Conservation (phyloP, 169 alveolate genomes). For the Amoebophrya sp. region DNA sequence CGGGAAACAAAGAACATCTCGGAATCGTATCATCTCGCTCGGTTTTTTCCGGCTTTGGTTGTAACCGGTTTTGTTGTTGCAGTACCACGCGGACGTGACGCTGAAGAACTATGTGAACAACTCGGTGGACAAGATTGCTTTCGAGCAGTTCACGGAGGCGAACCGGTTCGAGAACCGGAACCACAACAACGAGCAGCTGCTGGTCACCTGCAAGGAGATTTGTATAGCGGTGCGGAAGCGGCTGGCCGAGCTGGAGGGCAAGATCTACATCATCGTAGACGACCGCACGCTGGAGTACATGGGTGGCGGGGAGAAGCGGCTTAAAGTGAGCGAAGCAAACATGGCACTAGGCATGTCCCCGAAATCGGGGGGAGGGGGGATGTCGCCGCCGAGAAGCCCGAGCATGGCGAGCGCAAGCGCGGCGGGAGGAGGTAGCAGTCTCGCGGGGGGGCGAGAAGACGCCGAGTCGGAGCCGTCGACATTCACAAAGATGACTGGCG, state of each 20-base stretch:
- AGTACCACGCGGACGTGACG: not conserved
- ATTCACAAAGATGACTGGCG: too few relatives aligned
- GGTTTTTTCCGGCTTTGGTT: too few relatives aligned
- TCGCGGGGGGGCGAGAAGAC: too few relatives aligned
- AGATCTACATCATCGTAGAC: not conserved
- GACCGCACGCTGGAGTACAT: not conserved
- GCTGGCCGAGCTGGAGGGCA: not conserved
- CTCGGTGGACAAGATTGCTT: not conserved
- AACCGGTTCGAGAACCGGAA: not conserved
- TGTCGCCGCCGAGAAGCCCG: not conserved
- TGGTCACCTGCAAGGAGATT: not conserved
- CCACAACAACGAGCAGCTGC: not conserved
- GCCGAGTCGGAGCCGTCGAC: too few relatives aligned
- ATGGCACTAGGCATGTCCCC: not conserved
- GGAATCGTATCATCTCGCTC: too few relatives aligned
- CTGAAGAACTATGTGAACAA: not conserved
- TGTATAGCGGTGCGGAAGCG: not conserved
- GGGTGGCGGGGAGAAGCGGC: not conserved
- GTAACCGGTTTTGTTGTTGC: too few relatives aligned
- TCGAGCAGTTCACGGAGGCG: not conserved
- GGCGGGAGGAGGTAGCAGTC: not conserved
- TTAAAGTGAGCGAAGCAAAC: not conserved
- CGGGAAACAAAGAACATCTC: too few relatives aligned
- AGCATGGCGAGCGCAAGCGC: not conserved
- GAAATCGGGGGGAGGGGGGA: too few relatives aligned